Conservation (phyloP, 192 early-diverging fungal genomes). For the Umbelopsis isabellina region DNA sequence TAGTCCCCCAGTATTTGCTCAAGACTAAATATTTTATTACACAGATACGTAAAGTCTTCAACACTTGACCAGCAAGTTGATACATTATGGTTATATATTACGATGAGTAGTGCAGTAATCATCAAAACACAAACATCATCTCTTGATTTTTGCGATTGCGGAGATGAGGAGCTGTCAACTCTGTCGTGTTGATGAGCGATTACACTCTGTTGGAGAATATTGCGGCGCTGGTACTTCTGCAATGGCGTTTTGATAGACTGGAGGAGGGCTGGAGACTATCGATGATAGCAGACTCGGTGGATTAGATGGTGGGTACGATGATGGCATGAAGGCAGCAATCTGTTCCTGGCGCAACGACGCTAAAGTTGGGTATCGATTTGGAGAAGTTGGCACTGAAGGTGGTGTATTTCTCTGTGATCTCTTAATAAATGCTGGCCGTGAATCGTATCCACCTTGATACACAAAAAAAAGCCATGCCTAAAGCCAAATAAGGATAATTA, state of each 20-base stretch:
- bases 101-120: not conserved
- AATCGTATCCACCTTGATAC: constrained; percentile 14
- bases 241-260: constrained; percentile 14
- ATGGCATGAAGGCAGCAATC: constrained; percentile 11
- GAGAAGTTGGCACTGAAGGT: not conserved
- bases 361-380: constrained; percentile 6
- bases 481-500: not conserved
- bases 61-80: constrained; percentile 12
- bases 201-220: not conserved
- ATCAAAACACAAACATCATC: no score
- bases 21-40: not conserved
- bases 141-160: no score
- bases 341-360: constrained; percentile 11
- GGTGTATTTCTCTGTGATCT: not conserved
- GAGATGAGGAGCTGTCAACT: no score
- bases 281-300: not conserved
- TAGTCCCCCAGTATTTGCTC: no score
- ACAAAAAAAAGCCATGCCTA: constrained; percentile 16
- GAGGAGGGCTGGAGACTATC: not conserved
- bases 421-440: not conserved
- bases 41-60: not conserved
- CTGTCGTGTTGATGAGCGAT: no score
- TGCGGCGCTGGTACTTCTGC: not conserved
- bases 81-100: not conserved
- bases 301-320: not conserved